phyloP scores from a whole-genome alignment of 768 basidiomycete species.

The Rhodotorula sphaerocarpa region DNA sequence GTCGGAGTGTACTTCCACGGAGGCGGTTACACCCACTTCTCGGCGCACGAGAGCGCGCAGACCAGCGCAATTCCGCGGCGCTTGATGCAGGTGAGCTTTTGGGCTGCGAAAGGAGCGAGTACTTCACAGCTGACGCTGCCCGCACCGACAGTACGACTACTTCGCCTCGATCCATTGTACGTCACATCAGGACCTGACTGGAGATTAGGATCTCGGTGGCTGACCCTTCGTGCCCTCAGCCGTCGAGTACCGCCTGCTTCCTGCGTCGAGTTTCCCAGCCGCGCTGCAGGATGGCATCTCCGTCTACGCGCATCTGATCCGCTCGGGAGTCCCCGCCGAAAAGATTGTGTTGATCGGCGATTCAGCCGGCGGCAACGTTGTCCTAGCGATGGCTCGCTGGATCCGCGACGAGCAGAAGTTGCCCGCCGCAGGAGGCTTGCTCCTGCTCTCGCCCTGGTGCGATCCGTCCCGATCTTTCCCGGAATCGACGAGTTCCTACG shows the following conservation, averaged over 20 bases:
- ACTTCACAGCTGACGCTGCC: no score
- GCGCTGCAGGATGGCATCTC: slow-evolving; percentile 66
- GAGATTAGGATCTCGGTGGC: no score
- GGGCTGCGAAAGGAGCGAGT: background rate
- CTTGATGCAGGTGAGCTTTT: slow-evolving; percentile 20
- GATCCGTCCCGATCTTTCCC: slow-evolving; percentile 27
- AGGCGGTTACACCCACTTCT: slow-evolving; percentile 37
- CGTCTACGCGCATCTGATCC: slow-evolving; percentile 63
- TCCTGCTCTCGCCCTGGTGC: slow-evolving; percentile 21
- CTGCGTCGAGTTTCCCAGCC: slow-evolving; percentile 57
- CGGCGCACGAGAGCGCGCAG: slow-evolving; percentile 23
- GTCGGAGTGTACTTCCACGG: slow-evolving; percentile 44
- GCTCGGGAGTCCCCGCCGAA: slow-evolving; percentile 21
- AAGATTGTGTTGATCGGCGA: slow-evolving; percentile 65
- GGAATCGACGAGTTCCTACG: slow-evolving; percentile 15
- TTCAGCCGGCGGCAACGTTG: slow-evolving; percentile 69
- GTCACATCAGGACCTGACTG: no score
- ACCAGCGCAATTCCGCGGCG: slow-evolving; percentile 38
- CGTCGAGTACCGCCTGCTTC: slow-evolving; percentile 61
- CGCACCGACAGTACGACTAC: slow-evolving; percentile 26
- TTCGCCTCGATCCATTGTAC: slow-evolving; percentile 19
- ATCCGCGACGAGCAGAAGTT: slow-evolving; percentile 30
- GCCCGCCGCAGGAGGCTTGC: slow-evolving; percentile 9
- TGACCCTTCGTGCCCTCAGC: slow-evolving; percentile 45
- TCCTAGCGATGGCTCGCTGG: slow-evolving; percentile 43